Percentiles rank a stretch among this genome's conserved stretches.
Conservation (phyloP, 495 filamentous ascomycete species). For the Aspergillus saccharolyticus region DNA sequence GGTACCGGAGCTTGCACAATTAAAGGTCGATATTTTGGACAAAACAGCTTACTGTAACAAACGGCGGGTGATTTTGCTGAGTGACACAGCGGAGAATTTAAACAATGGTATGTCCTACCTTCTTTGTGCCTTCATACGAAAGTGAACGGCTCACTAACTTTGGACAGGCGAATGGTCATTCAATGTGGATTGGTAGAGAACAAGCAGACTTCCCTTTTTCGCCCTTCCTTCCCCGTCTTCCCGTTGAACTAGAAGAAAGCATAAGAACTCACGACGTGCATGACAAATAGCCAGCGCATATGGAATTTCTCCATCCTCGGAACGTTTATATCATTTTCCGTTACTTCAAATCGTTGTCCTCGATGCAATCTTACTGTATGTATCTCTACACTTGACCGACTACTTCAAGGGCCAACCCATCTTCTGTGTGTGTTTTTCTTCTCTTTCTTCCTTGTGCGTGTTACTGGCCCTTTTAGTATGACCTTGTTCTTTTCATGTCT, state of each 20-base stretch:
- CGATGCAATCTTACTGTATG: neutral
- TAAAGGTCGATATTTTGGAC: constrained; percentile 97
- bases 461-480: neutral
- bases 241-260: constrained; percentile 5
- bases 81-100: constrained; percentile 86
- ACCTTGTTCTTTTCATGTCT: neutral
- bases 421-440: neutral
- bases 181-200: constrained; percentile 39
- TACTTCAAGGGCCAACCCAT: constrained; percentile 1
- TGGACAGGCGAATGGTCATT: constrained; percentile 40
- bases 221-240: neutral
- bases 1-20: constrained; percentile 69
- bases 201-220: neutral
- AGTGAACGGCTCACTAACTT: neutral
- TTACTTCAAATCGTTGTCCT: constrained; percentile 7
- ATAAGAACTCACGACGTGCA: constrained; percentile 32
- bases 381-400: constrained; percentile 2
- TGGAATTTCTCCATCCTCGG: constrained; percentile 1
- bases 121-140: neutral
- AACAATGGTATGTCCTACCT: constrained; percentile 63
- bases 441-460: neutral
- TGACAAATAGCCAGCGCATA: constrained; percentile 22
- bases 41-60: constrained; percentile 96
- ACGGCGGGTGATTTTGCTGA: constrained; percentile 79
- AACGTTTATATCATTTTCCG: constrained; percentile 9